phyloP scores from a whole-genome alignment of 768 basidiomycete species.

The Rossbeevera mucosa region DNA sequence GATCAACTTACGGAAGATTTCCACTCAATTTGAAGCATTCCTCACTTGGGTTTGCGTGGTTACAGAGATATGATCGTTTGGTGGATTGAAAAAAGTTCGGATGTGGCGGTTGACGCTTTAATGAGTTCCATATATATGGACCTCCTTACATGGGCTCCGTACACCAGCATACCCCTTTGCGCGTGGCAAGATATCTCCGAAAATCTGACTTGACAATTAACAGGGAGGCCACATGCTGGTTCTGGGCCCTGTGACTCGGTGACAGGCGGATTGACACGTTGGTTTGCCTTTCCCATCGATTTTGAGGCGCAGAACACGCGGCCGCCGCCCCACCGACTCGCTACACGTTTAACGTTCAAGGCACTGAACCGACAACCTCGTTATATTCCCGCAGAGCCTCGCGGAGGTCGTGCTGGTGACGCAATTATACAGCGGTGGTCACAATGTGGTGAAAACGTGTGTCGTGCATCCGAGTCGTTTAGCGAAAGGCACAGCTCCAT shows the following conservation, averaged over 20 bases:
- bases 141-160: conserved; percentile 1
- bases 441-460: conserved; percentile 19
- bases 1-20: conserved; percentile 28
- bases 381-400: conserved; percentile 18
- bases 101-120: conserved; percentile 3
- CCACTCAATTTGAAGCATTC: conserved; percentile 32
- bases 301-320: conserved; percentile 1
- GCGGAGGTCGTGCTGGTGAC: conserved; percentile 5
- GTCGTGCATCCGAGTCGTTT: conserved; percentile 6
- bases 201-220: background rate
- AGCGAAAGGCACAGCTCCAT: conserved; percentile 8
- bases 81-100: conserved; percentile 6
- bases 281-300: conserved; percentile 1
- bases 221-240: background rate
- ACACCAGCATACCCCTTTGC: conserved; percentile 15
- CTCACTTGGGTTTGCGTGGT: background rate
- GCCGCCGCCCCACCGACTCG: conserved; percentile 1
- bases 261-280: conserved; percentile 7
- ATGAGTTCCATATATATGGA: conserved; percentile 24
- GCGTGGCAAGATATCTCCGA: conserved; percentile 17
- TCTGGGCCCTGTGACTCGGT: background rate
- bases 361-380: conserved; percentile 9
- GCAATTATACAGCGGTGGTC: background rate
- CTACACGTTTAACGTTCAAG: conserved; percentile 9
- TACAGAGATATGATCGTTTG: conserved; percentile 3